phyloP scores from a whole-genome alignment of 129 eudicot species.

The Scalesia atractyloides region DNA sequence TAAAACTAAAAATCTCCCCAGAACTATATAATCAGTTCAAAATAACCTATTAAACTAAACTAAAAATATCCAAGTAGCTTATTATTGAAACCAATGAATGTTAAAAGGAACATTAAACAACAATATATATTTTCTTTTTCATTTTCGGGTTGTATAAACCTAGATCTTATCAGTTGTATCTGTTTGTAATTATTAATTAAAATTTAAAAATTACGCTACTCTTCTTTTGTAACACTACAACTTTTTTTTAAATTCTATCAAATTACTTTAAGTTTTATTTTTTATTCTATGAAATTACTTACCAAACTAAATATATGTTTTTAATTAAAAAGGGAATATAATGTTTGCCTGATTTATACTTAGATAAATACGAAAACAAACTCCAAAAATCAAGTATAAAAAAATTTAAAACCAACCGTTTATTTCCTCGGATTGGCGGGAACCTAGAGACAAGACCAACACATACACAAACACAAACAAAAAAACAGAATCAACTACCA shows the following conservation, averaged over 20 bases:
- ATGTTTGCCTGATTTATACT: background rate
- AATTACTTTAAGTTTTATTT: background rate
- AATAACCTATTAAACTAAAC: background rate
- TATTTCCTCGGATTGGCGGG: conserved; percentile 12
- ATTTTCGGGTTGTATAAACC: background rate
- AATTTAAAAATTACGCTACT: background rate
- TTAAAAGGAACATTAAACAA: background rate
- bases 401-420: background rate
- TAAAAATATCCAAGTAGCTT: background rate
- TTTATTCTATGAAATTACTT: background rate
- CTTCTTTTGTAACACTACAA: background rate
- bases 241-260: background rate
- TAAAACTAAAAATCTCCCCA: background rate
- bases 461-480: conserved; percentile 1
- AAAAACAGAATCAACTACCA: conserved; percentile 24
- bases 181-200: background rate
- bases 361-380: background rate
- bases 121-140: background rate
- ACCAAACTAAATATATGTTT: background rate
- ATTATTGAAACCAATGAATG: background rate
- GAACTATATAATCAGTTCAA: background rate
- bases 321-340: background rate
- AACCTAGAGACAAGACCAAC: background rate
- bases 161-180: background rate
- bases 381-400: background rate